Base-by-base conservation (phyloP, 768 basidiomycete species). In the Cystoderma amianthinum region DNA sequence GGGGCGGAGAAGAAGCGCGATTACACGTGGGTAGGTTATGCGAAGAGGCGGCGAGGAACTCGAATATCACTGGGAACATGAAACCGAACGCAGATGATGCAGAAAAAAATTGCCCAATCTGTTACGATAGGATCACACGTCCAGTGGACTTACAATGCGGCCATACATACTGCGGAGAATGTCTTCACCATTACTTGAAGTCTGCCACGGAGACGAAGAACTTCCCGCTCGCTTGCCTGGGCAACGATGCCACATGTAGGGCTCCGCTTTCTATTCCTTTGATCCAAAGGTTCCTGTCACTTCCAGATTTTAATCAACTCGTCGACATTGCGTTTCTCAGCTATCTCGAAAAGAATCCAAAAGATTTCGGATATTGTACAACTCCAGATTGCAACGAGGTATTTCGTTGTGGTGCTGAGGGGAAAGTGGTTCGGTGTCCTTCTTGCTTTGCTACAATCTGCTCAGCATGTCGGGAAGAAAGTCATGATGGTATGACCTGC, bases 341-440 rank as follows among this genome's bases (percentile, higher is more conserved):
- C 0, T 70, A 85, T 52, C 59, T 84, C 32, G 74, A 78, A 32
- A 55, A 69, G 23, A 74, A 76, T 38, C 67, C 78, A 0, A 61
- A 67, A 25, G 74, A 78, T 33, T 78, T 78, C 53, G 71, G 72
- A 41, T 78, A 80, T 46, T 88, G 86, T 59, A 78, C 76, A 2
- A 85, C 82, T 0, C 78, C 86, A 0, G 83, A 85, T 52, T 88
- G 85, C 53, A 65, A n/a, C n/a, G n/a, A n/a, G n/a, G n/a, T n/a
- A n/a, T n/a, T n/a, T n/a, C n/a, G n/a, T n/a, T n/a, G n/a, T n/a
- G n/a, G n/a, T n/a, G n/a, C n/a, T n/a, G n/a, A n/a, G n/a, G n/a
- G n/a, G n/a, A n/a, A n/a, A n/a, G n/a, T n/a, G n/a, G n/a, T n/a
- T n/a, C n/a, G n/a, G n/a, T n/a, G n/a, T n/a, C n/a, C n/a, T n/a